Conservation (phyloP, 345 rosid genomes). For the Salix dunnii region DNA sequence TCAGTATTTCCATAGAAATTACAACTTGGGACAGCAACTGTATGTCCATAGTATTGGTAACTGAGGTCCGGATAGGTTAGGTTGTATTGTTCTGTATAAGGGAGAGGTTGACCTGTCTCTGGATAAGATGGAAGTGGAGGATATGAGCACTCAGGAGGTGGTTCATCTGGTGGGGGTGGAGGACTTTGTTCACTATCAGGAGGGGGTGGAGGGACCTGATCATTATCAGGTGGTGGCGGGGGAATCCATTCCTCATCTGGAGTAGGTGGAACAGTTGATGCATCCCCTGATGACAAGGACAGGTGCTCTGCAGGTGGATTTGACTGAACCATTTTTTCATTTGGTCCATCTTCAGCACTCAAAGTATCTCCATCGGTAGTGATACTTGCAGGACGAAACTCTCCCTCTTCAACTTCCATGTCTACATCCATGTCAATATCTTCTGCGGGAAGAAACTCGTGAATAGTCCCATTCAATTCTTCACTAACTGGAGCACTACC, state of each 20-base stretch:
- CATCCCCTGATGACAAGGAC: slow-evolving; percentile 23
- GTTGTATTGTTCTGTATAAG: slow-evolving; percentile 51
- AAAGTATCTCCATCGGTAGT: slow-evolving; percentile 18
- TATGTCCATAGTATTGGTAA: slow-evolving; percentile 52
- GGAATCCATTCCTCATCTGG: slow-evolving; percentile 92
- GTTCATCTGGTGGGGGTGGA: slow-evolving; percentile 59
- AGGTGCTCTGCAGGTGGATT: slow-evolving; percentile 35
- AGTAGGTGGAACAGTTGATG: slow-evolving; percentile 49
- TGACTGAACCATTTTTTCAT: slow-evolving; percentile 29
- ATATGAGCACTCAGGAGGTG: slow-evolving; percentile 54
- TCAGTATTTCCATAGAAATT: slow-evolving; percentile 61
- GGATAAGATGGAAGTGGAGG: slow-evolving; percentile 41
- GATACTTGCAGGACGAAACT: slow-evolving; percentile 18
- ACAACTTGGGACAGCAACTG: slow-evolving; percentile 35
- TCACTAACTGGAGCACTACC: slow-evolving; percentile 28
- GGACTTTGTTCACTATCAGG: slow-evolving; percentile 53
- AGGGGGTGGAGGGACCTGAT: slow-evolving; percentile 81
- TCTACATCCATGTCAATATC: slow-evolving; percentile 95
- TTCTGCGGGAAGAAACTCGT: slow-evolving; percentile 37
- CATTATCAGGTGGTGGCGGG: slow-evolving; percentile 82
- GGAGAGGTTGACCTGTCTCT: slow-evolving; percentile 44
- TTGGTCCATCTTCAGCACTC: slow-evolving; percentile 23
- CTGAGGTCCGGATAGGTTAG: slow-evolving; percentile 46
- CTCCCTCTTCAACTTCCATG: slow-evolving; percentile 88
- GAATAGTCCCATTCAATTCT: slow-evolving; percentile 24